Evolutionary conservation across 805 yeast genomes (phyloP), one percentile per base, ranked within the genome.

Genomic region (Vanderwaltozyma verrucispora): DNA sequence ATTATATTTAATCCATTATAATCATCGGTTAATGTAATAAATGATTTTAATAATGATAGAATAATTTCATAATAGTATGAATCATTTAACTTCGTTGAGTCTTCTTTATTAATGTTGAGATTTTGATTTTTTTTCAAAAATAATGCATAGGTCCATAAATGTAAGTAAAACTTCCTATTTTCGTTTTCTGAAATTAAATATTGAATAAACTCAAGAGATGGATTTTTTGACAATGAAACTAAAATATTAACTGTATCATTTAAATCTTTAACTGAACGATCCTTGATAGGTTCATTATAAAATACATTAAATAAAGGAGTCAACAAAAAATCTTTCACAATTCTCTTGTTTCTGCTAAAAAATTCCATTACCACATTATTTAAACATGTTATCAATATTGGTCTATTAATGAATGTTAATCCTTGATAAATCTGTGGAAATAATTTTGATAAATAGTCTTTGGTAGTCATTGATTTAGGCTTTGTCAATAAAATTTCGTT

Each of bases 181-280:
- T 46, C 49, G 12, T 40, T 19, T 16, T 43, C 45, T 2, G 26
- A 34, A 9, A 49, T 41, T 18, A 74, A 37, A 11, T 50, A 58
- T 14, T 44, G 43, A 8, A 69, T 39, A 13, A 74, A 49, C 3
- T 60, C 65, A 1, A 43, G 40, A 1, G 64, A 53, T 1, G 66
- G 45, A 32, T 67, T 68, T 47, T 75, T 75, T 0, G 79, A 60
- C 9, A 84, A 47, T 0, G 89, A 76, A 1, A 80, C 55, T n/a
- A 80, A 46, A 0, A 80, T 84, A 53, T 80, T 80, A 17, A 82
- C 63, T 4, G 67, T 63, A 53, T 80, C 77, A 47, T 81, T 80
- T 15, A 82, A 53, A 4, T 68, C 66, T 15, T 65, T 63, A 35
- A 74, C 80, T 6, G 62, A 37, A 0, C 69, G 67, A 1, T 71